These are phyloP conservation scores for Monosporozyma siamensis DNA, from an alignment of 805 yeast genomes.

Conservation along the genomic window DNA sequence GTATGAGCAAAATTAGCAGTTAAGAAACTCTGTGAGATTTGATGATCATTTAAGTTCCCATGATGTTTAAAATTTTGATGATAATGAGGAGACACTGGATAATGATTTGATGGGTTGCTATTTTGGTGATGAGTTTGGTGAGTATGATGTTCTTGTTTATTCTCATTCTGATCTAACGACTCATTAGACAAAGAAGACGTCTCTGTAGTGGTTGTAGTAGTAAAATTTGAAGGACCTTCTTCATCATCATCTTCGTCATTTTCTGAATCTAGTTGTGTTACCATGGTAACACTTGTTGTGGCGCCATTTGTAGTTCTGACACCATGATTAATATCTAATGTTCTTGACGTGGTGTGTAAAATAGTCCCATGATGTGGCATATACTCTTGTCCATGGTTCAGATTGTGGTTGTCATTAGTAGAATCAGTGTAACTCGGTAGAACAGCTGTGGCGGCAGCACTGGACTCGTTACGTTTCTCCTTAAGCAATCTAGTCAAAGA, in stretches of 20 bases:
- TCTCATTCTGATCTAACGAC: not conserved
- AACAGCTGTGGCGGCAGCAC: no score
- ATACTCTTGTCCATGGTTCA: not conserved
- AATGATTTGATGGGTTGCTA: not conserved
- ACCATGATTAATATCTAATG: conserved; percentile 12
- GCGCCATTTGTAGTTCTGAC: conserved; percentile 9
- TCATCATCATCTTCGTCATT: conserved; percentile 11
- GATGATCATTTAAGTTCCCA: not conserved
- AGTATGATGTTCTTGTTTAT: not conserved
- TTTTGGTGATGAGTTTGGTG: not conserved
- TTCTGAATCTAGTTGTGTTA: conserved; percentile 23
- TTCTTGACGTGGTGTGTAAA: conserved; percentile 11
- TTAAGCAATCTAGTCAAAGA: conserved; percentile 28
- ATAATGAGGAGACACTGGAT: not conserved
- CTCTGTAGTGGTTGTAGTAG: conserved; percentile 9
- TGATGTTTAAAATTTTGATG: not conserved
- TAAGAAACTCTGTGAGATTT: conserved; percentile 21
- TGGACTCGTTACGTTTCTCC: conserved; percentile 25
- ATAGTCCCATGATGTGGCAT: conserved; percentile 4
- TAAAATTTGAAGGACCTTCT: conserved; percentile 7
- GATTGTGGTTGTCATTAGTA: conserved; percentile 3
- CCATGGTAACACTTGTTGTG: conserved; percentile 24
- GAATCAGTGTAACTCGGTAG: conserved; percentile 7
- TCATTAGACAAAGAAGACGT: not conserved
- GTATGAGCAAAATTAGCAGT: conserved; percentile 31